phyloP scores from a whole-genome alignment of 1,284 basidiomycete genomes.

The Leccinum subrobustum region DNA sequence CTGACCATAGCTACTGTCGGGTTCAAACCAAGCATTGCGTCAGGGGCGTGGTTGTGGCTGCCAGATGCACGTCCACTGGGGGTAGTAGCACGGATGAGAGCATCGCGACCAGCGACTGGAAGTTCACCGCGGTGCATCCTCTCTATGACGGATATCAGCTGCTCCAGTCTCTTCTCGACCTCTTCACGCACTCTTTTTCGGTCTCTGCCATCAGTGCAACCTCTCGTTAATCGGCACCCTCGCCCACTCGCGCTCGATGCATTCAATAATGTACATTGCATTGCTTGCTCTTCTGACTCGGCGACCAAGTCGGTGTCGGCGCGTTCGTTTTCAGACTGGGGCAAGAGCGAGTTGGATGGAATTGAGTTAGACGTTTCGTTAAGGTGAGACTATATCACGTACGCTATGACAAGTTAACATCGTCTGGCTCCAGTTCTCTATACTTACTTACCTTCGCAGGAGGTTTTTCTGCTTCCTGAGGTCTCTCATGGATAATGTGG shows the following conservation, averaged over 20 bases:
- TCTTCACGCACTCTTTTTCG: constrained; percentile 64
- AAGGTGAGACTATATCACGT: neutral
- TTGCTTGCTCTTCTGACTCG: constrained; percentile 62
- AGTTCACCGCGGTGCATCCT: constrained; percentile 68
- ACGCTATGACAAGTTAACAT: neutral
- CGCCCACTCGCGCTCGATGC: constrained; percentile 78
- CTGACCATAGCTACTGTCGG: constrained; percentile 80
- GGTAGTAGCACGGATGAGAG: constrained; percentile 44
- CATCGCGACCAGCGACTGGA: constrained; percentile 48
- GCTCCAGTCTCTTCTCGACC: constrained; percentile 58
- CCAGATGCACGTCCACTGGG: constrained; percentile 48
- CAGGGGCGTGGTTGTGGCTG: constrained; percentile 42
- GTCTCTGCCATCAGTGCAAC: constrained; percentile 64
- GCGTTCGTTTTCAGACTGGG: constrained; percentile 68
- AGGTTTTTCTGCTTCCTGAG: neutral
- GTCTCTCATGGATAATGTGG: no score
- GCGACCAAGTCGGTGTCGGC: constrained; percentile 51
- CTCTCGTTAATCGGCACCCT: constrained; percentile 70
- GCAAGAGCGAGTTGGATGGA: constrained; percentile 62
- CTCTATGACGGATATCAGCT: constrained; percentile 62
- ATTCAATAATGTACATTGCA: constrained; percentile 74
- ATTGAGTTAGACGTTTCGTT: neutral
- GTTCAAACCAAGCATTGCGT: constrained; percentile 65
- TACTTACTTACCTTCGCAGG: neutral
- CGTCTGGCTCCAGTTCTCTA: neutral